These are phyloP conservation scores for Aspergillus sergii DNA, from an alignment of 2,329 filamentous ascomycete species.

Conservation along the genomic window DNA sequence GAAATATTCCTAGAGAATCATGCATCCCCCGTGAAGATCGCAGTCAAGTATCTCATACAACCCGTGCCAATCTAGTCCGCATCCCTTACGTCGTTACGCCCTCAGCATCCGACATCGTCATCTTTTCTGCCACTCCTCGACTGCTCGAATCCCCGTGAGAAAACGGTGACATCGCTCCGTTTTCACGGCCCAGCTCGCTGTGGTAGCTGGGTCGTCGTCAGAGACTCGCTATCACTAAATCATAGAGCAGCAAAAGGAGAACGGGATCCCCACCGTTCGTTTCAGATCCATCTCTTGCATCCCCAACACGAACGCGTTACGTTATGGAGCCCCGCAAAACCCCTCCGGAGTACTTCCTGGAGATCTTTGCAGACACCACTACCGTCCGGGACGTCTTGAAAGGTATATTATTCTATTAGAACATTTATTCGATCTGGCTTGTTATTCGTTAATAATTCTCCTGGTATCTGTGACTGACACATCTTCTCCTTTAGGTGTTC, in stretches of 20 bases:
- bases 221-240: background rate
- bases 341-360: constrained; percentile 87
- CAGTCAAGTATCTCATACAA: background rate
- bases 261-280: background rate
- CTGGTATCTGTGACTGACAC: background rate
- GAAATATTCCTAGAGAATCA: background rate
- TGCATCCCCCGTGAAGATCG: background rate
- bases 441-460: background rate
- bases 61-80: background rate
- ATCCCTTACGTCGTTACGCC: background rate
- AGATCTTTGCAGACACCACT: constrained; percentile 87
- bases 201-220: constrained; percentile 22
- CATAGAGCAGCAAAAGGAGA: background rate
- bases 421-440: background rate
- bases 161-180: constrained; percentile 9
- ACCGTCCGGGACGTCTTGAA: constrained; percentile 92
- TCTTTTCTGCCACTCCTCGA: background rate
- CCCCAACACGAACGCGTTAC: constrained; percentile 35
- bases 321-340: constrained; percentile 61
- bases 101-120: background rate
- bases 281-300: background rate
- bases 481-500: constrained; percentile 63
- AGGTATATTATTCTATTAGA: constrained; percentile 58
- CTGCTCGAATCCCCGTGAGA: background rate
- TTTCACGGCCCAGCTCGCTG: constrained; percentile 19